Base-by-base conservation (phyloP, 208 protist genomes). In the Eutreptiella sp. region DNA sequence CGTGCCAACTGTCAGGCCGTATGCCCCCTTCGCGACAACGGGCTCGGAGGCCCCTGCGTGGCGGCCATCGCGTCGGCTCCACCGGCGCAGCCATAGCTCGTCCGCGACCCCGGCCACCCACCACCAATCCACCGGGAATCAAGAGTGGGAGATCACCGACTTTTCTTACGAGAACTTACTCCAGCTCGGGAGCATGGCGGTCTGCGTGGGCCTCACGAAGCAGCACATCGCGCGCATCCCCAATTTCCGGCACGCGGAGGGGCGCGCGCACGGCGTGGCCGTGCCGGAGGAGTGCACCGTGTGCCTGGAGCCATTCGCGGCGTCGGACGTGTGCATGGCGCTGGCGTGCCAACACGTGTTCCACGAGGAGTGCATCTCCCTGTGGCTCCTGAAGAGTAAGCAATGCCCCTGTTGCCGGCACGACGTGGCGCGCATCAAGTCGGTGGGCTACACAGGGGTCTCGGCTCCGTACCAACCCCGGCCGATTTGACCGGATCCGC, bases 131-230 rank as follows among this genome's bases (percentile, higher is more conserved):
- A n/a, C n/a, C n/a, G n/a, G n/a, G n/a, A n/a, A n/a, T n/a, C n/a
- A n/a, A n/a, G 52, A 21, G 34, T 76, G 70, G 73, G 73, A 76
- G 31, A 45, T 76, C 5, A 21, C 38, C 36, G 66, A 79, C 43
- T 69, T 73, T 48, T 68, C 57, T n/a, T 78, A 75, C 33, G 69
- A 75, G 24, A 61, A 66, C 34, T 53, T 78, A 11, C 58, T 76
- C 19, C 38, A 46, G 21, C 63, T 78, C 47, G 63, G 69, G 16
- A 32, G 48, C 3, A 33, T 58, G 43, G 52, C 28, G 2, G 52
- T 33, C 1, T 23, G 23, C 1, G 53, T 45, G 31, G 73, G 73
- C 4, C 64, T 78, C 21, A 24, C 47, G 1, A 36, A 70, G 39
- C 34, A 39, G 31, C 68, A 78, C 41, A 53, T 78, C 35, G 65